Evolutionary conservation across 2,329 filamentous ascomycete genomes (phyloP).

Genomic region (Verticillium albo-atrum): DNA sequence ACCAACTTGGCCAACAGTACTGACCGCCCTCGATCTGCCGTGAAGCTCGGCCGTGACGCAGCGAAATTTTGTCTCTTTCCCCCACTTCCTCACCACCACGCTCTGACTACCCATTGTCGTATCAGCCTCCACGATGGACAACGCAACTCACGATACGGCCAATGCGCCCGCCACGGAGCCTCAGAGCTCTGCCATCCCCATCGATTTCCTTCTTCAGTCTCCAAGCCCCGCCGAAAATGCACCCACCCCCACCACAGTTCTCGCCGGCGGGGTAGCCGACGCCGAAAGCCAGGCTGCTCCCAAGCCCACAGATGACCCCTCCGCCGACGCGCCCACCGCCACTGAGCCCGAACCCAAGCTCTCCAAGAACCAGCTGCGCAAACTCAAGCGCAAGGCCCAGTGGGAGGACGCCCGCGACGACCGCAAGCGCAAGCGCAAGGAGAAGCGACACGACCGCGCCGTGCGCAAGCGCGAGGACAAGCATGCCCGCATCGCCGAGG

Average conservation of each 20-base stretch:
- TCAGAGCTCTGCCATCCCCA: neutral
- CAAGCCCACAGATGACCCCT: neutral
- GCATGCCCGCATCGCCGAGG: slow-evolving; percentile 43
- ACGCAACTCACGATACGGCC: neutral
- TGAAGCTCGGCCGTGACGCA: neutral
- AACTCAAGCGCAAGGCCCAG: slow-evolving; percentile 62
- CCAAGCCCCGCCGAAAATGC: neutral
- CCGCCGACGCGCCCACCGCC: neutral
- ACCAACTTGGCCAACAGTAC: neutral
- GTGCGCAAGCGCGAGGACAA: slow-evolving; percentile 45
- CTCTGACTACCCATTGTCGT: neutral
- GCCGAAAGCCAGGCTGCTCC: neutral
- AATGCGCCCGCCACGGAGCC: neutral
- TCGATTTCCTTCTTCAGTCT: neutral
- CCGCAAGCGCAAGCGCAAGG: slow-evolving; percentile 49
- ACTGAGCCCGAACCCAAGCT: slow-evolving; percentile 28
- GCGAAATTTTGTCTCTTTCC: neutral
- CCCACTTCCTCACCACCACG: neutral
- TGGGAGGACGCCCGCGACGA: slow-evolving; percentile 71
- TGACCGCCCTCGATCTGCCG: neutral
- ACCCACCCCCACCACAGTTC: neutral
- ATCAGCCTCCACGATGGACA: neutral
- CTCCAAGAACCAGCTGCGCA: slow-evolving; percentile 86
- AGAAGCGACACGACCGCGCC: slow-evolving; percentile 45
- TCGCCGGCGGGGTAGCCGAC: neutral